Base-by-base conservation (phyloP, 1,139 yeast species). In the Taphrina pruni region DNA sequence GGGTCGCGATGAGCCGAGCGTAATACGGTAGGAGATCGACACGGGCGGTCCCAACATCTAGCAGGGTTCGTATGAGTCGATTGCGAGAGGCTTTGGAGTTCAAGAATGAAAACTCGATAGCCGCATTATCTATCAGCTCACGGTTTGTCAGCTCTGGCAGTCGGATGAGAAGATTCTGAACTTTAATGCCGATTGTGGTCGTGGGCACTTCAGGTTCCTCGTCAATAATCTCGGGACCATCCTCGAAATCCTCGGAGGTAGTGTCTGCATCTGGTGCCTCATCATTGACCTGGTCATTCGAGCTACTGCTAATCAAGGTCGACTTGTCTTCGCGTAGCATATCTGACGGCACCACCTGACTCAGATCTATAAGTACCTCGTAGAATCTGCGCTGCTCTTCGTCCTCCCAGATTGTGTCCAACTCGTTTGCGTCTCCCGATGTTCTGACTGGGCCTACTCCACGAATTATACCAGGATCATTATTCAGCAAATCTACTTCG, bases 81-180 rank as follows among this genome's bases (percentile, higher is more conserved):
- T 87, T 84, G 62, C 84, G 84, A 0, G 96, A 87, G 0, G 96
- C 93, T 76, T 88, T 90, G 75, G 89, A 90, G 75, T 88, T 85
- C 46, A 90, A 79, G 9, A 75, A 73, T 80, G 88, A 84, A 76
- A 87, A 90, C n/a, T 82, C 83, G 5, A 78, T 72, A 0, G 86
- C 87, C n/a, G 87, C 77, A 11, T 80, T 78, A 73, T 89, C 93
- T 46, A 89, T 80, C 17, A 82, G 84, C 50, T 84, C 83, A 11
- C 84, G 84, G 0, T 83, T 79, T 1, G 79, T 77, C 0, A 83
- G 81, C 1, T 76, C 76, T 64, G 86, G 70, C 20, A 74, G 62
- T 8, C 73, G 70, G 14, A 65, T 20, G 35, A 70, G 73, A 45
- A 70, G 70, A 46, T 52, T 69, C 62, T 64, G 75, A 32, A 70